phyloP scores from a whole-genome alignment of 2,329 filamentous ascomycete genomes.

The Sporothrix phasma region DNA sequence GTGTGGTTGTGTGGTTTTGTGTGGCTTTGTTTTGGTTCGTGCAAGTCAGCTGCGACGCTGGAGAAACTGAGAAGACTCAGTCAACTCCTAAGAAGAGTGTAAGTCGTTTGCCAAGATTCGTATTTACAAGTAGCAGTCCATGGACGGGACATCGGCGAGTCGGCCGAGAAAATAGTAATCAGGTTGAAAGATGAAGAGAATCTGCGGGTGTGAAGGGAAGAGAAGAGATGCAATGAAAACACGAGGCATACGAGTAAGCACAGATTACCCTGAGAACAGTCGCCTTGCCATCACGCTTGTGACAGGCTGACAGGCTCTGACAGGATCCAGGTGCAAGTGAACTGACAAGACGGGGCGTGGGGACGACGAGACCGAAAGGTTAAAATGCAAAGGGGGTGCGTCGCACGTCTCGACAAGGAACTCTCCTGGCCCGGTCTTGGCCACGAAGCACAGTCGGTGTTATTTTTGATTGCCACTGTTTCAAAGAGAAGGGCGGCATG shows the following conservation, averaged over 20 bases:
- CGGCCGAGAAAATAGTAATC: neutral
- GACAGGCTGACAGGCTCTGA: neutral
- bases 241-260: neutral
- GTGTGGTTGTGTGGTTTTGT: constrained; percentile 29
- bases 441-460: neutral
- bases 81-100: neutral
- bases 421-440: neutral
- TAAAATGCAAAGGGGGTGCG: neutral
- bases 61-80: neutral
- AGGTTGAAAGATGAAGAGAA: too few species aligned
- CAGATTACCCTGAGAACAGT: neutral
- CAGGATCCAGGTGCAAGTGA: neutral
- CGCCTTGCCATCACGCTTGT: neutral
- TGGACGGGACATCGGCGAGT: neutral
- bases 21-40: neutral
- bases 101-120: neutral
- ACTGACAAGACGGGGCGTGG: neutral
- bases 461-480: neutral
- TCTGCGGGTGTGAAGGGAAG: neutral
- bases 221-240: neutral
- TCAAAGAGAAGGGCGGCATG: neutral
- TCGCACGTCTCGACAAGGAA: neutral
- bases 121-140: neutral
- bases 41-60: neutral
- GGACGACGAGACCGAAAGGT: neutral